phyloP scores from a whole-genome alignment of 192 early-diverging fungal genomes.

The Coemansia erecta region DNA sequence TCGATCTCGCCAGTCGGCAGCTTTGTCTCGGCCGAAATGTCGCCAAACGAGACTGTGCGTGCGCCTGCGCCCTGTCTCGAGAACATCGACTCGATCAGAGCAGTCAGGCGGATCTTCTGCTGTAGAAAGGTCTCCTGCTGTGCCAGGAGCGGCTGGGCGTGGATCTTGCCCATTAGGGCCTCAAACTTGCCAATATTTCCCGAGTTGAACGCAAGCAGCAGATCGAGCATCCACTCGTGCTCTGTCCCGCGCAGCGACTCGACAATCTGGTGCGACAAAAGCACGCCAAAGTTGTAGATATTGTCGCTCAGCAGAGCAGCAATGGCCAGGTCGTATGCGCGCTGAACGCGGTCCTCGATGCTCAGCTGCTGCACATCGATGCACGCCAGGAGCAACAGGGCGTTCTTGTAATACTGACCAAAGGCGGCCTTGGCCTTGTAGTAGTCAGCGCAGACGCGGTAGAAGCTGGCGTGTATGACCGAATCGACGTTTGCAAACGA shows the following conservation, averaged over 20 bases:
- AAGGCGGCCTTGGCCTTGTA: conserved; percentile 94
- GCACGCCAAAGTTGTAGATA: conserved; percentile 99
- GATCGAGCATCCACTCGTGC: conserved; percentile 79
- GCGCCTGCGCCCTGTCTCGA: conserved; percentile 63
- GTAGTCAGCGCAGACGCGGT: conserved; percentile 93
- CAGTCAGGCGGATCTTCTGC: conserved; percentile 97
- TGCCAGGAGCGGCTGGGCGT: conserved; percentile 78
- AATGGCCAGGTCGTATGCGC: conserved; percentile 89
- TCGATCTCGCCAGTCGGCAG: conserved; percentile 68
- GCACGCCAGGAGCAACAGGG: conserved; percentile 90
- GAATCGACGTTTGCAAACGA: conserved; percentile 64
- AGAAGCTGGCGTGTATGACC: conserved; percentile 90
- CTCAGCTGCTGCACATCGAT: conserved; percentile 81
- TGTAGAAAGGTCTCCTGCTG: conserved; percentile 72
- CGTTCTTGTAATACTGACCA: conserved; percentile 93
- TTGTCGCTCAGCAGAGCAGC: conserved; percentile 91
- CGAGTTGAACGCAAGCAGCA: conserved; percentile 90
- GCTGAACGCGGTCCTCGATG: conserved; percentile 72
- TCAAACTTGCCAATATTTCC: conserved; percentile 95
- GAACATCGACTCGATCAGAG: conserved; percentile 93
- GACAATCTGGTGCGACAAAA: conserved; percentile 63
- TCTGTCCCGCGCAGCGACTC: conserved; percentile 60
- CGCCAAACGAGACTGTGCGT: conserved; percentile 76
- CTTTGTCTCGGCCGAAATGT: conserved; percentile 78
- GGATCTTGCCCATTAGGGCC: conserved; percentile 65